phyloP scores from a whole-genome alignment of 805 yeast species.

The Teunomyces pallodes region DNA sequence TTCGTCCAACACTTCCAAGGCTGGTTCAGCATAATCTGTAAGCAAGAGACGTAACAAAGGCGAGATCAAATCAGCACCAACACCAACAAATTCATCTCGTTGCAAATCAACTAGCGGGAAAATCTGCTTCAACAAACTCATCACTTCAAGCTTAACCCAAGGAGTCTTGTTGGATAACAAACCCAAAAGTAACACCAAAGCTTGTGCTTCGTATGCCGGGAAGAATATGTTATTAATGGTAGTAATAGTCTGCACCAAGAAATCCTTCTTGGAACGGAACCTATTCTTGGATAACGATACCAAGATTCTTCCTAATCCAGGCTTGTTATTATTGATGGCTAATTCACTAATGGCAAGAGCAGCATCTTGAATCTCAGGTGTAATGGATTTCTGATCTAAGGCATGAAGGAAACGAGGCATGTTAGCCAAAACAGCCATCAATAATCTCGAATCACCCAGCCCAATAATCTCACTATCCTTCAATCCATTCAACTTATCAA shows the following conservation, averaged over 20 bases:
- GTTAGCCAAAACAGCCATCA: conserved; percentile 72
- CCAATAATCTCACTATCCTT: conserved; percentile 78
- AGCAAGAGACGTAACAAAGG: conserved; percentile 77
- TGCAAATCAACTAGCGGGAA: conserved; percentile 77
- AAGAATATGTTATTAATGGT: conserved; percentile 68
- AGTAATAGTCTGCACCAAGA: conserved; percentile 73
- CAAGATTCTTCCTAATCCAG: conserved; percentile 66
- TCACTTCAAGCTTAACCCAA: conserved; percentile 80
- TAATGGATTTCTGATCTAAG: conserved; percentile 50
- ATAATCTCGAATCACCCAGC: conserved; percentile 61
- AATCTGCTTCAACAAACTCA: conserved; percentile 70
- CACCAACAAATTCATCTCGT: conserved; percentile 75
- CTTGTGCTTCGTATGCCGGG: conserved; percentile 70
- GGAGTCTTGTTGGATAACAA: conserved; percentile 68
- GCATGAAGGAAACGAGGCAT: conserved; percentile 85
- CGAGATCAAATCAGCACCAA: conserved; percentile 92
- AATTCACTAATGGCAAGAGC: conserved; percentile 48
- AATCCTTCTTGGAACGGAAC: conserved; percentile 89
- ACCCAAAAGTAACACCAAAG: conserved; percentile 74
- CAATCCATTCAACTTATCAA: conserved; percentile 67
- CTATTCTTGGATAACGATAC: conserved; percentile 73
- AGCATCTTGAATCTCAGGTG: conserved; percentile 48
- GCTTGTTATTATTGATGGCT: conserved; percentile 56
- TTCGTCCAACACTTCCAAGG: conserved; percentile 86
- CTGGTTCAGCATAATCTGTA: conserved; percentile 86